Evolutionary conservation across 768 basidiomycete genomes (phyloP), one percentile per base, ranked within the genome.

Genomic region (Boletellus emodensis): DNA sequence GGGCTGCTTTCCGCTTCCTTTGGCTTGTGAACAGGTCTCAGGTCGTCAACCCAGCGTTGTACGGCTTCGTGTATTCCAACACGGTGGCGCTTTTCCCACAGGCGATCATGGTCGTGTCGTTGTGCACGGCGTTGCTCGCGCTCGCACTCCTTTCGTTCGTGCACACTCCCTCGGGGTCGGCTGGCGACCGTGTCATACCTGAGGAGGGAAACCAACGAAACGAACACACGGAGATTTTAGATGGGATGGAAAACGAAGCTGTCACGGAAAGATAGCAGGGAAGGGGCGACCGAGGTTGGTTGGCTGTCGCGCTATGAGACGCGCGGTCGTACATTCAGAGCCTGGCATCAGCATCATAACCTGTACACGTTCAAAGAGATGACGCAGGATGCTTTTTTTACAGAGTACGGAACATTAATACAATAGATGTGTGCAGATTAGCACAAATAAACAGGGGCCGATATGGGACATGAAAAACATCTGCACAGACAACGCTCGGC

Each of bases 41-140:
- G 52, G 80, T 93, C 15, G 34, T 92, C 2, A 84, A 85, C 0
- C 91, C 92, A 0, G 70, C 82, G 3, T 30, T 90, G 34, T 93
- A 85, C 58, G 88, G 90, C 5, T 61, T 83, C 15, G 72, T 87
- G 10, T 94, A 84, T 61, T 75, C 79, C 53, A 75, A 72, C 46
- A 94, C 89, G 1, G 89, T 91, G 14, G 80, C 78, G 9, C 74
- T 70, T 9, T 84, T 83, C 61, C 85, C 92, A 3, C 75, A 79
- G 34, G 77, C 81, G 4, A 82, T 94, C 6, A 87, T 93, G 67
- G 72, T 82, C 49, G 69, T 87, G 22, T 76, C 80, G 8, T 65
- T 73, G 26, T 67, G 58, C 33, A 67, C 67, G 18, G 57, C 77
- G 43, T 42, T 60, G 8, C 24, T 79, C 6, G 73, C 82, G 7